Conservation (phyloP, 805 yeast species). For the Cyberlindnera euphorbiae region DNA sequence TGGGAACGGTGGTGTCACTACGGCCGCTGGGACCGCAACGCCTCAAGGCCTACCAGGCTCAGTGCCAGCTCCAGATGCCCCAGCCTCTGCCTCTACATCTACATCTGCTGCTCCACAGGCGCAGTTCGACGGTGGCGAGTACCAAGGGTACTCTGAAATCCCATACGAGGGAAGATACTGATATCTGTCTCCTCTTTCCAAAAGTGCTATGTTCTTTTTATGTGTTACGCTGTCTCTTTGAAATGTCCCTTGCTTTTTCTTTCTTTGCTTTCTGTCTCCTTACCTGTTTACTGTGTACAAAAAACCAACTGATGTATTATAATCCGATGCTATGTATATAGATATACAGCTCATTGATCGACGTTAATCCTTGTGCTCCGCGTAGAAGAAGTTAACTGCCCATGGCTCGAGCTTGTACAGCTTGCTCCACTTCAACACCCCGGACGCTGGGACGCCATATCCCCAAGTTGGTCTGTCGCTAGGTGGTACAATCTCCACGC, state of each 20-base stretch:
- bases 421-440: slow-evolving; percentile 69
- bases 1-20: background rate
- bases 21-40: too few relatives aligned
- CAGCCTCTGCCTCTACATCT: too few relatives aligned
- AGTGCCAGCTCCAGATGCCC: too few relatives aligned
- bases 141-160: slow-evolving; percentile 2
- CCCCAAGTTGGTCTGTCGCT: slow-evolving; percentile 77
- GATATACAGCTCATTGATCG: too few relatives aligned
- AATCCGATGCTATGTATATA: too few relatives aligned
- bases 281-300: too few relatives aligned
- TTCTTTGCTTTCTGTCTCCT: too few relatives aligned
- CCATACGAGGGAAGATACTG: slow-evolving; percentile 3
- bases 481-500: slow-evolving; percentile 32
- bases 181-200: background rate
- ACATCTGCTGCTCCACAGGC: slow-evolving; percentile 1
- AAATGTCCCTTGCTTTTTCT: too few relatives aligned
- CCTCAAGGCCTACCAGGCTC: too few relatives aligned
- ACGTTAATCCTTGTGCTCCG: slow-evolving; percentile 48
- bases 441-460: slow-evolving; percentile 72
- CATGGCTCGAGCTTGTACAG: slow-evolving; percentile 59
- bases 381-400: slow-evolving; percentile 79
- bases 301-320: too few relatives aligned
- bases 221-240: slow-evolving; percentile 1
- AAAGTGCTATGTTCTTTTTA: slow-evolving; percentile 3
- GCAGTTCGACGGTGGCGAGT: slow-evolving; percentile 2